Conservation (phyloP, 2,329 filamentous ascomycete species). For the Pseudofabraea citricarpa region DNA sequence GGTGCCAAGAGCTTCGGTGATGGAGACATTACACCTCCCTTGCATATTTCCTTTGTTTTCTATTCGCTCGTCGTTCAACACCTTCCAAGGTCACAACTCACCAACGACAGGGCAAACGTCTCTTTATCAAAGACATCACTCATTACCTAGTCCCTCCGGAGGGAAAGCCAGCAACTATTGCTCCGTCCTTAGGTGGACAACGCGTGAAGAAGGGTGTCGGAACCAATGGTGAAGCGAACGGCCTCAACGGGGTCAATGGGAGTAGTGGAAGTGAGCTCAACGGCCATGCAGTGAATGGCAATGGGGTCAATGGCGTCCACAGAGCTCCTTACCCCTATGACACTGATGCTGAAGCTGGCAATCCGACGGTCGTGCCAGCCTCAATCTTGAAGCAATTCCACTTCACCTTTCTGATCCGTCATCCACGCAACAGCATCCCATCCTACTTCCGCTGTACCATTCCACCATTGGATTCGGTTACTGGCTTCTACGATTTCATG, state of each 20-base stretch:
- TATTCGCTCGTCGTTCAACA: no score
- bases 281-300: conserved; percentile 22
- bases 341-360: conserved; percentile 58
- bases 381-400: conserved; percentile 76
- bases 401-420: conserved; percentile 94
- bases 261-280: conserved; percentile 29
- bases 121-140: conserved; percentile 98
- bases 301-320: conserved; percentile 16
- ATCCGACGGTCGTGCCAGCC: conserved; percentile 80
- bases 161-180: conserved; percentile 62
- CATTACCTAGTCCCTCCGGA: conserved; percentile 83
- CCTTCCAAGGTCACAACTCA: conserved; percentile 35
- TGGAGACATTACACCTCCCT: no score
- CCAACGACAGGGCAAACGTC: conserved; percentile 68
- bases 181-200: conserved; percentile 61
- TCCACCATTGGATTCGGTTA: conserved; percentile 75
- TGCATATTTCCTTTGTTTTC: no score
- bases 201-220: conserved; percentile 26
- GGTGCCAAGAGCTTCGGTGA: no score
- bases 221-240: conserved; percentile 22
- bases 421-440: conserved; percentile 86
- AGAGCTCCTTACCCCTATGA: conserved; percentile 51
- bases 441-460: conserved; percentile 94
- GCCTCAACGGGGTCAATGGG: conserved; percentile 12
- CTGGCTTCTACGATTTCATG: conserved; percentile 83